These are phyloP conservation scores for Harringtonia lauricola DNA, from an alignment of 2,329 filamentous ascomycete genomes.

Conservation along the genomic window DNA sequence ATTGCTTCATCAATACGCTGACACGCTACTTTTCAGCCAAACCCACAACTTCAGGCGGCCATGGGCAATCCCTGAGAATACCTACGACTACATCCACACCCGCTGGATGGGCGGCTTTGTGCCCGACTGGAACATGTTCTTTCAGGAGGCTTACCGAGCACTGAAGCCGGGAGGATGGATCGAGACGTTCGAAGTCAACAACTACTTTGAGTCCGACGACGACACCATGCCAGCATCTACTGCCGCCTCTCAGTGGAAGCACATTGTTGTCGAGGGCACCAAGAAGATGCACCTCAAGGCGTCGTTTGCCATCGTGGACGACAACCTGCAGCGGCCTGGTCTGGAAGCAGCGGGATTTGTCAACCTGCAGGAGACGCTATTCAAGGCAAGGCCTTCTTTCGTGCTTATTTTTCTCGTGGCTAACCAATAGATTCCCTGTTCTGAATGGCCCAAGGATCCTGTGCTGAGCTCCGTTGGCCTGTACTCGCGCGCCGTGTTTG, in stretches of 20 bases:
- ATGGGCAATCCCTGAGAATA: slow-evolving; percentile 31
- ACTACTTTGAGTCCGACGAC: slow-evolving; percentile 15
- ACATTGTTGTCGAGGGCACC: neutral
- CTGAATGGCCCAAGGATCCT: slow-evolving; percentile 22
- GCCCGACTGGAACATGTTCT: slow-evolving; percentile 37
- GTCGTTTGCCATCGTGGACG: neutral
- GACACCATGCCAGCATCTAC: slow-evolving; percentile 9
- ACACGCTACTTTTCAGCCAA: slow-evolving; percentile 22
- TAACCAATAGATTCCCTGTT: slow-evolving; percentile 15
- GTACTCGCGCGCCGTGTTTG: slow-evolving; percentile 7
- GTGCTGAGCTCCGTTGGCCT: slow-evolving; percentile 16
- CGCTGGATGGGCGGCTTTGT: slow-evolving; percentile 41
- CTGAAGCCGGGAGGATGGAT: slow-evolving; percentile 38
- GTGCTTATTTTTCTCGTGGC: too few species aligned
- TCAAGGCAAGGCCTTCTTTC: neutral
- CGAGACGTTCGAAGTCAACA: slow-evolving; percentile 14
- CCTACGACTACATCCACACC: slow-evolving; percentile 45
- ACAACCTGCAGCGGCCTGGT: neutral
- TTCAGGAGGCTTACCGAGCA: slow-evolving; percentile 34
- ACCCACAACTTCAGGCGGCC: slow-evolving; percentile 48
- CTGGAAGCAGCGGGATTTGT: neutral
- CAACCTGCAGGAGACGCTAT: neutral
- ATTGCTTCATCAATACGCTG: too few species aligned
- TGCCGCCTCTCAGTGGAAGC: slow-evolving; percentile 14
- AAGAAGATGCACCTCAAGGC: neutral